phyloP scores from a whole-genome alignment of 305 asterid species.

The Fraxinus floribunda region DNA sequence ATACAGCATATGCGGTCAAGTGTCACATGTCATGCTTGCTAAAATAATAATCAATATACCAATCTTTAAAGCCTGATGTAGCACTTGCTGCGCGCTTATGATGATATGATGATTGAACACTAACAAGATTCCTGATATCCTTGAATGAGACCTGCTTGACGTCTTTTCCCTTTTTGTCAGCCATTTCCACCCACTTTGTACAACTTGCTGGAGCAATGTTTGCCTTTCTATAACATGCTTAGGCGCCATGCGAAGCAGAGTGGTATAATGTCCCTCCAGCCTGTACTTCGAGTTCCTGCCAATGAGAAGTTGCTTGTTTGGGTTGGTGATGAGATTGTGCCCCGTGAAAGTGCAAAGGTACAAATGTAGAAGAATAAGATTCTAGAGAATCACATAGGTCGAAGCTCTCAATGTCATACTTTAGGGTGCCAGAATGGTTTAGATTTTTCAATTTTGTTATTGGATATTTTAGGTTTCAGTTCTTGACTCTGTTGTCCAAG shows the following conservation, averaged over 20 bases:
- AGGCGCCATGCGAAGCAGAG: conserved; percentile 40
- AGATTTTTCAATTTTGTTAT: conserved; percentile 14
- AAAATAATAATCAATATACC: background rate
- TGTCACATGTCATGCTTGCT: background rate
- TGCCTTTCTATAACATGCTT: conserved; percentile 83
- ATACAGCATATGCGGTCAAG: conserved; percentile 4
- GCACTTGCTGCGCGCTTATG: background rate
- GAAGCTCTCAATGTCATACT: conserved; percentile 3
- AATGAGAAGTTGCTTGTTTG: conserved; percentile 85
- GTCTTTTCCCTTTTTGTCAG: conserved; percentile 40
- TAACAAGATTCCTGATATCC: conserved; percentile 12
- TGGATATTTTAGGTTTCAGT: conserved; percentile 71
- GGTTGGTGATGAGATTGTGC: conserved; percentile 87
- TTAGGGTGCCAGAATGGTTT: background rate
- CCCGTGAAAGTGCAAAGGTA: conserved; percentile 91
- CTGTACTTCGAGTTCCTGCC: conserved; percentile 67
- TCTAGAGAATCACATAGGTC: conserved; percentile 12
- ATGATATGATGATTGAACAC: conserved; percentile 7
- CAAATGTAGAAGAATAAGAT: conserved; percentile 1
- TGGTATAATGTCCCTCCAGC: conserved; percentile 33
- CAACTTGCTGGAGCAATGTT: conserved; percentile 80
- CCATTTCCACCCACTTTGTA: conserved; percentile 67
- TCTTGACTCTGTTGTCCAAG: conserved; percentile 94
- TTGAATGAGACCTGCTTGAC: conserved; percentile 9
- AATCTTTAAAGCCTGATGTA: conserved; percentile 9